Conservation (phyloP, 345 rosid genomes). For the Salix suchowensis region DNA sequence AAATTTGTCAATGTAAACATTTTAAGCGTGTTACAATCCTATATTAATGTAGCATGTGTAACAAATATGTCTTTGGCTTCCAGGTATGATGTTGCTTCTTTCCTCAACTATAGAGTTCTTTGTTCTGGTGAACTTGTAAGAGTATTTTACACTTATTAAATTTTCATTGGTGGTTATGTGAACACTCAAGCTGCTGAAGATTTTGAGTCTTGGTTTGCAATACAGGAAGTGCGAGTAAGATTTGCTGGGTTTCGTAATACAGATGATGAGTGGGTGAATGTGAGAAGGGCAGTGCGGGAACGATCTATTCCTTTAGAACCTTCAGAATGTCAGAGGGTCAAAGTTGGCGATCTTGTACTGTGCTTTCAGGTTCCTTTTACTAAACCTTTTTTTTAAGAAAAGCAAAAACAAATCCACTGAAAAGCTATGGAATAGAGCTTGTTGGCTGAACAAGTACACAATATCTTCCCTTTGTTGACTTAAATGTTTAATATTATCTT, state of each 20-base stretch:
- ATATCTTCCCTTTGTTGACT: not conserved
- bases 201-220: slow-evolving; percentile 4
- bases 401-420: not conserved
- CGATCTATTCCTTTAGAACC: slow-evolving; percentile 81
- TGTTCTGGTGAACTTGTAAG: slow-evolving; percentile 69
- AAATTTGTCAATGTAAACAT: not conserved
- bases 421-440: not conserved
- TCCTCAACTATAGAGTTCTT: slow-evolving; percentile 53
- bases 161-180: not conserved
- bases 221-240: slow-evolving; percentile 81
- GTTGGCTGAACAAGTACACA: not conserved
- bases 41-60: not conserved
- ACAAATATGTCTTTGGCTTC: slow-evolving; percentile 17
- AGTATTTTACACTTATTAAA: not conserved
- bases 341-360: slow-evolving; percentile 62
- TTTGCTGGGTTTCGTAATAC: slow-evolving; percentile 57
- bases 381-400: not conserved
- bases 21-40: not conserved
- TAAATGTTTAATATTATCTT: not conserved
- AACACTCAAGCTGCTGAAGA: not conserved
- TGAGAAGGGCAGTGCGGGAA: slow-evolving; percentile 52
- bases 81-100: slow-evolving; percentile 76
- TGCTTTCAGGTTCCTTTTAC: slow-evolving; percentile 60
- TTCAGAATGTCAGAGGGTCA: slow-evolving; percentile 60
- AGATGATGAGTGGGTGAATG: slow-evolving; percentile 89